Percentiles rank a stretch among this genome's conserved stretches.
These are phyloP conservation scores for Solanum hybrid DNA, from an alignment of 305 asterid genomes.

Conservation along the genomic window DNA sequence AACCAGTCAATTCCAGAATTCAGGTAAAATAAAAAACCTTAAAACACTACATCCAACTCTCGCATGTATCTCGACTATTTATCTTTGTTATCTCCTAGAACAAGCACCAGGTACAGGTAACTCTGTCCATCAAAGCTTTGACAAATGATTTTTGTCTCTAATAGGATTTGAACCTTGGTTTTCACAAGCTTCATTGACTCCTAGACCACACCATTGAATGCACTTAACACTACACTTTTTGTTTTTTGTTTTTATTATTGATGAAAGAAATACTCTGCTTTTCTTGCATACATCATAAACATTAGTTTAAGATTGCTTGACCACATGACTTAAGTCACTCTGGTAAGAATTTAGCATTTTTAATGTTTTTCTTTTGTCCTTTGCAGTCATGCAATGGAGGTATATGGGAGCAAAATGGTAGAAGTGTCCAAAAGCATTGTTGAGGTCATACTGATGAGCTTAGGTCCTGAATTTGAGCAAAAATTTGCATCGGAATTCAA, in stretches of 20 bases:
- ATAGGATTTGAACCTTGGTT: not conserved
- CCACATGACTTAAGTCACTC: not conserved
- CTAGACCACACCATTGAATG: not conserved
- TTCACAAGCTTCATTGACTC: not conserved
- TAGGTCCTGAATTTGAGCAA: slow-evolving; percentile 26
- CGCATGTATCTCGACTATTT: not conserved
- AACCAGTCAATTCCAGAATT: slow-evolving; percentile 31
- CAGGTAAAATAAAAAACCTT: slow-evolving; percentile 32
- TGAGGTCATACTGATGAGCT: slow-evolving; percentile 36
- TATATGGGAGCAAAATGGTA: slow-evolving; percentile 53
- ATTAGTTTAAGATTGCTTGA: not conserved
- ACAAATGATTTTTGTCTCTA: not conserved
- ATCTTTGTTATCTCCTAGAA: not conserved
- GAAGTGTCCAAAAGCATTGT: slow-evolving; percentile 34
- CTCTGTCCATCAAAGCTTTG: not conserved
- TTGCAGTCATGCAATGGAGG: slow-evolving; percentile 35
- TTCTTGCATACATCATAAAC: not conserved
- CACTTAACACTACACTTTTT: not conserved
- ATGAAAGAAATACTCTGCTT: not conserved
- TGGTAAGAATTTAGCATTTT: not conserved
- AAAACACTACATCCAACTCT: not conserved
- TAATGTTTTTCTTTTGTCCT: not conserved
- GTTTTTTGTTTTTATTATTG: not conserved
- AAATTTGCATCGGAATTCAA: slow-evolving; percentile 40
- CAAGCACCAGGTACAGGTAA: not conserved